Percentiles rank a stretch among this genome's conserved stretches.
Conservation (phyloP, 1,139 yeast genomes). For the Nakaseomyces glabratus region DNA sequence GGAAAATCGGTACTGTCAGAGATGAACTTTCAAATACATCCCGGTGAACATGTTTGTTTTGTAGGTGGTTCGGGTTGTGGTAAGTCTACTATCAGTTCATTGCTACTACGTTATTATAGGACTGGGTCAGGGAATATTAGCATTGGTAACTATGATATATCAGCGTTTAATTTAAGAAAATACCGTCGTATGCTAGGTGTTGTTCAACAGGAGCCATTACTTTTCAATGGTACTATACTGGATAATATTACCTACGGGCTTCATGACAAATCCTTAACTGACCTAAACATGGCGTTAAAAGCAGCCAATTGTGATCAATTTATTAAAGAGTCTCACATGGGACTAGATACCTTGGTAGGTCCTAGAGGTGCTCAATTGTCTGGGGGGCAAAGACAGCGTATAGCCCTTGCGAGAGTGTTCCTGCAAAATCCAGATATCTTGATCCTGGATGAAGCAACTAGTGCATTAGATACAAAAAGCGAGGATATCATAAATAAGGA, state of each 20-base stretch:
- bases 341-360: constrained; percentile 75
- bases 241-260: constrained; percentile 74
- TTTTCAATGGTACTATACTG: constrained; percentile 67
- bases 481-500: constrained; percentile 60
- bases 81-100: constrained; percentile 72
- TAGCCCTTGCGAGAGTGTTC: constrained; percentile 76
- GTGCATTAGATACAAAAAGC: constrained; percentile 68
- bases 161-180: constrained; percentile 58
- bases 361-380: constrained; percentile 73
- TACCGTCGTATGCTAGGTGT: constrained; percentile 69
- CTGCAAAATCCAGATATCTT: constrained; percentile 58
- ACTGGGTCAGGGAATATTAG: constrained; percentile 52
- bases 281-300: constrained; percentile 18
- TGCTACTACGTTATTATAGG: constrained; percentile 62
- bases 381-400: constrained; percentile 88
- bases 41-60: constrained; percentile 76
- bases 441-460: constrained; percentile 71
- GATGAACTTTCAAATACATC: constrained; percentile 49
- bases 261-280: constrained; percentile 40
- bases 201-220: constrained; percentile 82
- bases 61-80: constrained; percentile 95
- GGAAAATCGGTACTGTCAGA: constrained; percentile 44
- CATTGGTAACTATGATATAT: constrained; percentile 59
- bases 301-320: constrained; percentile 68
- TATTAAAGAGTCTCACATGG: constrained; percentile 66